Evolutionary conservation across 495 filamentous ascomycete genomes (phyloP).

Genomic region (Penicillium salamii): DNA sequence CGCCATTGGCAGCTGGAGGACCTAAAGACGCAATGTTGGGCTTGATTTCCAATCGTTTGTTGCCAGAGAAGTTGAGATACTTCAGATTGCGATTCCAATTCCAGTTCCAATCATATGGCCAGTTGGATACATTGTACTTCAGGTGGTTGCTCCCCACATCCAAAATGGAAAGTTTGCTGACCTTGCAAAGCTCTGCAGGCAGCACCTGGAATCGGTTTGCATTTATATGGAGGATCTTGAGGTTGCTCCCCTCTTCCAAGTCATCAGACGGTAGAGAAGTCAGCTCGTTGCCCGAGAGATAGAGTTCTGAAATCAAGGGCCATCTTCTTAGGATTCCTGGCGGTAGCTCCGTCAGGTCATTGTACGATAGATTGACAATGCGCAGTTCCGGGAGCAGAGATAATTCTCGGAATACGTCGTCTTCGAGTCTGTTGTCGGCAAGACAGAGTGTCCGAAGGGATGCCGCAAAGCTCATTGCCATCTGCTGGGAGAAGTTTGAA

Average conservation of each 20-base stretch:
- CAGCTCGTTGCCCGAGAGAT: conserved; percentile 92
- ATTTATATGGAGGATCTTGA: conserved; percentile 93
- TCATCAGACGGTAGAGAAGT: conserved; percentile 91
- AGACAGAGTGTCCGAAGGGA: conserved; percentile 81
- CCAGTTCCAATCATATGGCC: conserved; percentile 99
- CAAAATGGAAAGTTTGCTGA: conserved; percentile 82
- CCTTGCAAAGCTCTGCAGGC: conserved; percentile 91
- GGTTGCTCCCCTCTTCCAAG: conserved; percentile 77
- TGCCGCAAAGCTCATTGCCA: conserved; percentile 79
- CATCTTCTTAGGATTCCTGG: conserved; percentile 81
- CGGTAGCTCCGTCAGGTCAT: conserved; percentile 88
- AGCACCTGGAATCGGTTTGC: conserved; percentile 96
- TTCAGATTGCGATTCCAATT: conserved; percentile 94
- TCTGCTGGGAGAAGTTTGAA: conserved; percentile 70
- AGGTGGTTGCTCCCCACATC: conserved; percentile 96
- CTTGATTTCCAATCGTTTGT: conserved; percentile 97
- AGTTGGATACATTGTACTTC: conserved; percentile 99
- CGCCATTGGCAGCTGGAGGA: conserved; percentile 49
- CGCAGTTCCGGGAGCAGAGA: conserved; percentile 79
- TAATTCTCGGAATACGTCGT: conserved; percentile 91
- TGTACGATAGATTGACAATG: conserved; percentile 91
- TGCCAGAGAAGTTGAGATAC: conserved; percentile 95
- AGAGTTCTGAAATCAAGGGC: conserved; percentile 85
- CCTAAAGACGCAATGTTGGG: conserved; percentile 59
- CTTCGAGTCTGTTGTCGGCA: conserved; percentile 89